phyloP scores from a whole-genome alignment of 352 stramenopile species.

The Globisporangium yorkense region DNA sequence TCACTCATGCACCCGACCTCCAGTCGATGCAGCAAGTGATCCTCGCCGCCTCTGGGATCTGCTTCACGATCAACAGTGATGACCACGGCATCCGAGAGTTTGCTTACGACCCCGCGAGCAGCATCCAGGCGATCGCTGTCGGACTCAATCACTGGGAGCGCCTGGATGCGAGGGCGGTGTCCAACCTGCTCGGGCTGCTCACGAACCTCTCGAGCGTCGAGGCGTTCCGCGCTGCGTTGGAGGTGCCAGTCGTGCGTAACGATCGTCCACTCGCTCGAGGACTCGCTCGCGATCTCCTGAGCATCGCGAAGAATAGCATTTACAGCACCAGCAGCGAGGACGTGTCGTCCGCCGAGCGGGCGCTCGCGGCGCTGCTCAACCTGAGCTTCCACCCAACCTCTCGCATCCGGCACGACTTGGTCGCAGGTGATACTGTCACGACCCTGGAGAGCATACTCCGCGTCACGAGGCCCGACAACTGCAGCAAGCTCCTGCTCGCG shows the following conservation, averaged over 20 bases:
- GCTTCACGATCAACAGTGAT: constrained; percentile 52
- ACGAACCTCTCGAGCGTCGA: constrained; percentile 52
- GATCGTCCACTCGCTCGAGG: not conserved
- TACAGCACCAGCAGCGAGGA: not conserved
- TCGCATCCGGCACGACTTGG: constrained; percentile 26
- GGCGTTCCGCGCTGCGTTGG: constrained; percentile 19
- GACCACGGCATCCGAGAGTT: constrained; percentile 21
- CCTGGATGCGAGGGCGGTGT: constrained; percentile 5
- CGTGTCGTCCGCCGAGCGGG: constrained; percentile 22
- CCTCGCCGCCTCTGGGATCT: constrained; percentile 34
- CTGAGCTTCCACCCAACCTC: constrained; percentile 40
- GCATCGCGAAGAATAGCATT: not conserved
- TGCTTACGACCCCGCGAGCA: not conserved
- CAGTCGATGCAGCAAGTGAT: constrained; percentile 4
- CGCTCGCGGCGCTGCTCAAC: constrained; percentile 58
- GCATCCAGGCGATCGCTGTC: constrained; percentile 12
- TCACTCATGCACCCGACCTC: not conserved
- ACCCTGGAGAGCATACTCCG: constrained; percentile 20
- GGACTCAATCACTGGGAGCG: not conserved
- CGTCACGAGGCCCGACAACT: constrained; percentile 7
- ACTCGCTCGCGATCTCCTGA: constrained; percentile 4
- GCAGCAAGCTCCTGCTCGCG: constrained; percentile 22
- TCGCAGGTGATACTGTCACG: constrained; percentile 15
- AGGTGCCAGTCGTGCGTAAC: constrained; percentile 6
- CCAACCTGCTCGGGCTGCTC: constrained; percentile 45